phyloP scores from a whole-genome alignment of 257 asterid genomes.

The Thymus mandschuricus region DNA sequence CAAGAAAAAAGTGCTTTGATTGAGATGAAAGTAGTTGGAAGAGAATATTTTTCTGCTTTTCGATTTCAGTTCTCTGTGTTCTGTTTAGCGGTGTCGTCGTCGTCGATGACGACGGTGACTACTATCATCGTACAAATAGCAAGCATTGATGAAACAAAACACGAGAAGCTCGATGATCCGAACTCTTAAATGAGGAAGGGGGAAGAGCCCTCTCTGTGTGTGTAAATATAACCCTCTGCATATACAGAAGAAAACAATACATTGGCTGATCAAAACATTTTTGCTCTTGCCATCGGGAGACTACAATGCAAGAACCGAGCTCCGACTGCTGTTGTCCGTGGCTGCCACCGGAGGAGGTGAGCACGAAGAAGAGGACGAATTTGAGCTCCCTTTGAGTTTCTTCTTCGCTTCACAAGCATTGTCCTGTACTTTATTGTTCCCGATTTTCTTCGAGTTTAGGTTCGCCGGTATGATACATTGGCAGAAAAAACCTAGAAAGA shows the following conservation, averaged over 20 bases:
- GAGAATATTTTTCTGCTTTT: neutral
- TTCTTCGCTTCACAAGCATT: constrained; percentile 52
- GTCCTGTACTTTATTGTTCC: constrained; percentile 56
- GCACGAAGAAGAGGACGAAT: constrained; percentile 38
- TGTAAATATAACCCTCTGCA: constrained; percentile 13
- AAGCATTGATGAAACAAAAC: neutral
- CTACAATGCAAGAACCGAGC: constrained; percentile 37
- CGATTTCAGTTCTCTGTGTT: neutral
- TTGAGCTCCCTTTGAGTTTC: constrained; percentile 55
- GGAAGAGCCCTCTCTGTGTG: neutral
- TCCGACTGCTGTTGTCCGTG: constrained; percentile 29
- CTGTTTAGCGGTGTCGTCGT: too few species aligned
- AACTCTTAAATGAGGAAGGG: neutral
- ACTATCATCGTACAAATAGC: neutral
- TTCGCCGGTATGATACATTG: constrained; percentile 71
- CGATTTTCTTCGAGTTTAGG: constrained; percentile 57
- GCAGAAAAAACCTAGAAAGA: constrained; percentile 60
- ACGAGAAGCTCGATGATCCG: neutral
- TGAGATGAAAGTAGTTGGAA: constrained; percentile 28
- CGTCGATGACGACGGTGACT: neutral
- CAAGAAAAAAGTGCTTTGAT: constrained; percentile 30
- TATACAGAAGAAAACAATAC: constrained; percentile 11
- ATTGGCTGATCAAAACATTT: constrained; percentile 12
- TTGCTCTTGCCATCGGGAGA: constrained; percentile 22
- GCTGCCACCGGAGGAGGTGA: constrained; percentile 36